Percentiles rank a stretch among this genome's conserved stretches.
phyloP scores from a whole-genome alignment of 208 protist species.

The Trypanosomatidae sp. region DNA sequence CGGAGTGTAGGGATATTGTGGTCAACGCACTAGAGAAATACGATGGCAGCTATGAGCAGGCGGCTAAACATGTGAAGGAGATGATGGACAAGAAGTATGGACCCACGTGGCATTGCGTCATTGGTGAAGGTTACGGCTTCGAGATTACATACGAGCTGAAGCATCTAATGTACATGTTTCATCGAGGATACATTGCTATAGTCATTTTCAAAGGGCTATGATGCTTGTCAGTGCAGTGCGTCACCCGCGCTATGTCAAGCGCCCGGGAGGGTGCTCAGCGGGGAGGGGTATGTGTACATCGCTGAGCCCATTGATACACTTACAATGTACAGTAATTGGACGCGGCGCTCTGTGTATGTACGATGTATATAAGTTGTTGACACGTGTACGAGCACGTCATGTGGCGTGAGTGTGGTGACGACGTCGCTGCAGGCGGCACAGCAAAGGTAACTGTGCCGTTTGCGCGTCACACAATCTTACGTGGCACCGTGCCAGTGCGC shows the following conservation, averaged over 20 bases:
- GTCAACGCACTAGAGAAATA: constrained; percentile 90
- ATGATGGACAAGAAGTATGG: constrained; percentile 95
- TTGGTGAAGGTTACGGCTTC: constrained; percentile 91
- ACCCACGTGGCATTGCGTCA: constrained; percentile 89
- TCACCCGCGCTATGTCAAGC: too few species aligned
- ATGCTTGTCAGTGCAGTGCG: constrained; percentile 1
- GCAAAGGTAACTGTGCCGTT: too few species aligned
- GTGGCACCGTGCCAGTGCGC: constrained; percentile 75
- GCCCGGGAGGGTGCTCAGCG: too few species aligned
- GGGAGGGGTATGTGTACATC: too few species aligned
- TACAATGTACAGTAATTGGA: too few species aligned
- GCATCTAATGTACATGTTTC: constrained; percentile 92
- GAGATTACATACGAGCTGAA: constrained; percentile 91
- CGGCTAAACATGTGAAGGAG: constrained; percentile 90
- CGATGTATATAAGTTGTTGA: too few species aligned
- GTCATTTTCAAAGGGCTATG: constrained; percentile 92
- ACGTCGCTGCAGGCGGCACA: too few species aligned
- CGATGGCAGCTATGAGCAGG: constrained; percentile 87
- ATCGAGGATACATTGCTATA: constrained; percentile 85
- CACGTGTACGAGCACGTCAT: constrained; percentile 80
- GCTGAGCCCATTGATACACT: too few species aligned
- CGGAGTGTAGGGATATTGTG: constrained; percentile 88
- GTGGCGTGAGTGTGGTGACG: constrained; percentile 38
- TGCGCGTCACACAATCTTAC: constrained; percentile 51
- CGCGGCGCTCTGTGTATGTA: too few species aligned